These are phyloP conservation scores for Rhipidocladum racemiflorum DNA, from an alignment of 176 grass and related monocot species.

Conservation along the genomic window DNA sequence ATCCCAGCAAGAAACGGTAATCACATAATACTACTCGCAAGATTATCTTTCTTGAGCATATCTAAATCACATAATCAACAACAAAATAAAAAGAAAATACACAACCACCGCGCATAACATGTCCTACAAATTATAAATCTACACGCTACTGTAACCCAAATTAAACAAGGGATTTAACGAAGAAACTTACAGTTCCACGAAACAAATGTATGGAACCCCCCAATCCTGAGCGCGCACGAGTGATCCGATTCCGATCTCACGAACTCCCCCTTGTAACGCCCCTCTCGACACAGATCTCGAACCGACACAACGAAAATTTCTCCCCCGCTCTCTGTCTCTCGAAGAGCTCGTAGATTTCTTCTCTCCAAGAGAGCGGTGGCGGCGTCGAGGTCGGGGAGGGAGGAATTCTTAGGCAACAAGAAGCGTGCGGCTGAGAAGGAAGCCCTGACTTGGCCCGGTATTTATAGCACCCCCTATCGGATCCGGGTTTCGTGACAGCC, in stretches of 20 bases:
- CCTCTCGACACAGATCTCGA: slow-evolving; percentile 17
- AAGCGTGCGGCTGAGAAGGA: slow-evolving; percentile 37
- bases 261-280: slow-evolving; percentile 19
- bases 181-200: slow-evolving; percentile 39
- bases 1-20: not conserved
- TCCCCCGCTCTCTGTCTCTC: not conserved
- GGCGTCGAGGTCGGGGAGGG: slow-evolving; percentile 12
- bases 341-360: not conserved
- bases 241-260: slow-evolving; percentile 39
- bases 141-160: not conserved
- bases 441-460: slow-evolving; percentile 1
- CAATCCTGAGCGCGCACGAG: slow-evolving; percentile 47
- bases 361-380: slow-evolving; percentile 23
- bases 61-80: too few species aligned
- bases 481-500: slow-evolving; percentile 8
- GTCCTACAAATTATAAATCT: not conserved
- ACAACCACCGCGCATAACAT: not conserved
- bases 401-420: slow-evolving; percentile 17
- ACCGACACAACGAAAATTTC: not conserved
- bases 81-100: not conserved
- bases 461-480: slow-evolving; percentile 27
- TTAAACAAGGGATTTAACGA: not conserved
- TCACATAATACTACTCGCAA: not conserved
- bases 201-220: slow-evolving; percentile 18
- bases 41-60: not conserved